These are phyloP conservation scores for Penicillium aurantiogriseum DNA, from an alignment of 2,329 filamentous ascomycete genomes.

Conservation along the genomic window DNA sequence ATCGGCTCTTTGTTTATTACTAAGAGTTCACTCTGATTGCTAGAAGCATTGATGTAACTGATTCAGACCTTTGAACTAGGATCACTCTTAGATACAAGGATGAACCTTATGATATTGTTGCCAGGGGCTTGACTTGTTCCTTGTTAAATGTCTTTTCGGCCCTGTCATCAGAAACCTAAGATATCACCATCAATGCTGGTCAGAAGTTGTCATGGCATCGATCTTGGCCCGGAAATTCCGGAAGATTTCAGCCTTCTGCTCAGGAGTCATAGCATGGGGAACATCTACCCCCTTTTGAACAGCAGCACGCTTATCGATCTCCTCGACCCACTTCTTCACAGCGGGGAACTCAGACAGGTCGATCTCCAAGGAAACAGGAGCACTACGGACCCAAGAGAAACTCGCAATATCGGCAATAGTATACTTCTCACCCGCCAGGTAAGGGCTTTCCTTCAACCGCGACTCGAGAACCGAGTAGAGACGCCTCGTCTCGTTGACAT, in stretches of 20 bases:
- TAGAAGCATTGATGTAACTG: neutral
- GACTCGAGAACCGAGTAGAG: conserved; percentile 49
- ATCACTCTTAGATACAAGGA: neutral
- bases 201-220: conserved; percentile 21
- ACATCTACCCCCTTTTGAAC: conserved; percentile 27
- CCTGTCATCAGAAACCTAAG: neutral
- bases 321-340: conserved; percentile 32
- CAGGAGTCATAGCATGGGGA: conserved; percentile 15
- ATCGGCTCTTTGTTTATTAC: neutral
- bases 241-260: conserved; percentile 14
- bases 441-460: conserved; percentile 42
- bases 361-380: conserved; percentile 25
- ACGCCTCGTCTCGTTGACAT: conserved; percentile 50
- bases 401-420: conserved; percentile 50
- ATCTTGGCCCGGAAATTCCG: conserved; percentile 19
- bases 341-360: conserved; percentile 34
- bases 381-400: conserved; percentile 44
- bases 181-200: conserved; percentile 17
- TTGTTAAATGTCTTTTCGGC: neutral
- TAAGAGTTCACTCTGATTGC: neutral
- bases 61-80: no score
- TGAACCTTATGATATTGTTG: neutral
- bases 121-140: neutral
- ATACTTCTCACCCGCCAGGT: conserved; percentile 48
- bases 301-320: conserved; percentile 30